Base-by-base conservation (phyloP, 352 stramenopile species). In the Pythium phragmiticola region DNA sequence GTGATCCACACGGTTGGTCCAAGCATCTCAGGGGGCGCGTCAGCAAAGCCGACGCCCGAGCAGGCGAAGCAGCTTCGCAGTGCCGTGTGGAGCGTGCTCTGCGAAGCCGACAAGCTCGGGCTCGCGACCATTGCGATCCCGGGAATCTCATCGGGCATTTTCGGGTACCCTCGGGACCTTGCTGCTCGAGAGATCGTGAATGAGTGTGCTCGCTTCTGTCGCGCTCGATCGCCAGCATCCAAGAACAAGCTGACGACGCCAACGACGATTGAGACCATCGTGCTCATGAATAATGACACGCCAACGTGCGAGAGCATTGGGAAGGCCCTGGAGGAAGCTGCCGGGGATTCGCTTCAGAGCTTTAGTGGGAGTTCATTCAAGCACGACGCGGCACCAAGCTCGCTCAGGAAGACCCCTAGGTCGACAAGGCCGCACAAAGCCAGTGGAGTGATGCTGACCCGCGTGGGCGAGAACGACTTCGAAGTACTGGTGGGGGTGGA, bases 1-100 rank as follows among this genome's bases (percentile, higher is more conserved):
- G 77, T 83, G 30, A 77, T 86, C 60, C 77, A 86, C 60, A 70
- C 73, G 1, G 75, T 81, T 0, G 77, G 77, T 0, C 77, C 77
- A 5, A 61, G 69, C 54, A 34, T 86, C 39, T 7, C 11, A 45
- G 39, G 39, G 7, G 16, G 16, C 6, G 39, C 12, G 4, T 0
- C n/a, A 14, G 59, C 21, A n/a, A 9, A 12, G 12, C 75, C 68
- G 14, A 83, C 65, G 0, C 3, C 21, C 4, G 63, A 75, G 3
- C 50, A 85, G 14, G 52, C 62, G 3, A 57, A 66, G 16, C 41
- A 64, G 16, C 63, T 85, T 12, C 73, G 77, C 37, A 50, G 62
- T 28, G 77, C 77, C 0, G 74, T 85, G 33, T 72, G 61, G 60
- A 77, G 42, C 42, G 68, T 68, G 9, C 68, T 85, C 4, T 30